Evolutionary conservation across 805 yeast species (phyloP).

Genomic region (Candida incommunis): DNA sequence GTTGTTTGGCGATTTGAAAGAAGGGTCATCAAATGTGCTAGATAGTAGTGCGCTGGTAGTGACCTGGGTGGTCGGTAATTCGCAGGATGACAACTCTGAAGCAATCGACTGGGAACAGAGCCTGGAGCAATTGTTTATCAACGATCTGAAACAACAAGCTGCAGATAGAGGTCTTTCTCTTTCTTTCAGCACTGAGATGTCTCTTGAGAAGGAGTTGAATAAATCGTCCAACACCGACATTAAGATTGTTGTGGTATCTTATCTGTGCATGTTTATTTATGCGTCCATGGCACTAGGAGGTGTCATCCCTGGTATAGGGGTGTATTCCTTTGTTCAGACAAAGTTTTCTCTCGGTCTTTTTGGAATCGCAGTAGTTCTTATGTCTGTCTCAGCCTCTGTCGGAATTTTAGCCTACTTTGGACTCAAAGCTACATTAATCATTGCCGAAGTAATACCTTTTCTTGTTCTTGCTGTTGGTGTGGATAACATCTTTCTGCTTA

Average conservation of each 20-base stretch:
- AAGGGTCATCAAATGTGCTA: slow-evolving; percentile 30
- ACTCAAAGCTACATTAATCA: slow-evolving; percentile 73
- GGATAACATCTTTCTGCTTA: slow-evolving; percentile 78
- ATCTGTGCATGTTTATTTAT: slow-evolving; percentile 74
- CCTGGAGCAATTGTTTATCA: slow-evolving; percentile 41
- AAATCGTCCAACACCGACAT: slow-evolving; percentile 71
- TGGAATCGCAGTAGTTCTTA: slow-evolving; percentile 71
- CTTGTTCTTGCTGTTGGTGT: slow-evolving; percentile 90
- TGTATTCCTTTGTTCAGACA: slow-evolving; percentile 28
- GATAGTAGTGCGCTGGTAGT: slow-evolving; percentile 61
- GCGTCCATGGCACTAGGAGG: slow-evolving; percentile 73
- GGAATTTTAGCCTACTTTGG: slow-evolving; percentile 71
- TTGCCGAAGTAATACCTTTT: slow-evolving; percentile 94
- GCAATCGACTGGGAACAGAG: slow-evolving; percentile 56
- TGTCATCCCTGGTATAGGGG: slow-evolving; percentile 28
- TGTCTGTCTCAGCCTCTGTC: slow-evolving; percentile 71
- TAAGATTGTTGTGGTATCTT: slow-evolving; percentile 56
- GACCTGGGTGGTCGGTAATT: slow-evolving; percentile 54
- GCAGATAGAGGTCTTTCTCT: slow-evolving; percentile 40
- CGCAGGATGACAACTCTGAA: slow-evolving; percentile 22
- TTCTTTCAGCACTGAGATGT: slow-evolving; percentile 69
- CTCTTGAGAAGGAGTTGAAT: slow-evolving; percentile 73
- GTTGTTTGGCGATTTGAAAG: slow-evolving; percentile 46
- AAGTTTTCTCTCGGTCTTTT: slow-evolving; percentile 64
- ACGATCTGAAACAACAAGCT: slow-evolving; percentile 31